Base-by-base conservation (phyloP, 306 rosid genomes). In the Arachis stenosperma region DNA sequence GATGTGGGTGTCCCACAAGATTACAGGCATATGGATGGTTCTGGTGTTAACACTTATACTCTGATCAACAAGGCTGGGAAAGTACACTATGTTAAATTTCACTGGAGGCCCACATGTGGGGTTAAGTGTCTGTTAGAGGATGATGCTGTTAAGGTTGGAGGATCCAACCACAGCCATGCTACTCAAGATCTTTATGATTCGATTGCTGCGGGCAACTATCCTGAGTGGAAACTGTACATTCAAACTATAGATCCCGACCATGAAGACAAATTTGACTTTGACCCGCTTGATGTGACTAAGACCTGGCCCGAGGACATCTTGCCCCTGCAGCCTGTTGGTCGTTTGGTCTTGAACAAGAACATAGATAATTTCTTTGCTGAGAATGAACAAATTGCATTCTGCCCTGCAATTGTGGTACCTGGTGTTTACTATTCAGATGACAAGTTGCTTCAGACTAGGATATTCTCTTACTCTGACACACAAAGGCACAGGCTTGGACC, bases 401-500 rank as follows among this genome's bases (percentile, higher is more conserved):
- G 92, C 84, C 97, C 98, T 40, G 89, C 81, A 75, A 61, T 86
- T 82, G 79, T 93, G 27, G 98, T 93, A 30, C 97, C 98, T 69
- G 96, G 98, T 67, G 58, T 93, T 52, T 81, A 87, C 73, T 90
- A 89, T 81, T 93, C 98, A 4, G 92, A 93, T 71, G 98, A 90
- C 75, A 93, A 90, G 86, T 67, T 93, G 86, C 97, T 93, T 85
- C 98, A 90, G 73, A 84, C 90, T 61, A 88, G 96, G 57, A 77
- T 93, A 78, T 93, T 93, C 85, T 86, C 98, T 33, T 93, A 93
- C 77, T 1, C 96, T 69, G 98, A 90, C 80, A 85, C 97, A 39
- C 97, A 93, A 84, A 85, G 98, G 78, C 98, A 93, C 79, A 96
- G 98, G 70, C 97, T 93, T 65, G 98, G 98, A 69, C 98, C 98